Evolutionary conservation across 2,329 filamentous ascomycete species (phyloP).

Genomic region (Talaromyces sp.): DNA sequence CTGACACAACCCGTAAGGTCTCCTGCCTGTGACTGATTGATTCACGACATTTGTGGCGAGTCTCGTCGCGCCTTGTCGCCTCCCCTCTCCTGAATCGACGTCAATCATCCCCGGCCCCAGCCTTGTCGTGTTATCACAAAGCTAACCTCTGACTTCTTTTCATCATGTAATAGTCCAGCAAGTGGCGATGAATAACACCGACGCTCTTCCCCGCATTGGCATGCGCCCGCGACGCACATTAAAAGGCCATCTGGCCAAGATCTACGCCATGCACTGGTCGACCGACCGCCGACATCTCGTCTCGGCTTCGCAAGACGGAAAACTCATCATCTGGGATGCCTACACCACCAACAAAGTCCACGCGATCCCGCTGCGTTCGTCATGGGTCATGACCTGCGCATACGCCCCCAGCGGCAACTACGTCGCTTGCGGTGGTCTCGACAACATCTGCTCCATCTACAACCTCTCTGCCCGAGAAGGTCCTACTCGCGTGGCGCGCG

Average conservation of each 20-base stretch:
- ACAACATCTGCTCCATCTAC: constrained; percentile 99
- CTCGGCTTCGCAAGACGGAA: constrained; percentile 96
- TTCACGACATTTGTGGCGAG: background rate
- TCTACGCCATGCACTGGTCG: constrained; percentile 99
- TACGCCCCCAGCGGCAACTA: constrained; percentile 98
- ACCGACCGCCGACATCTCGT: constrained; percentile 96
- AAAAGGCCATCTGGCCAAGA: constrained; percentile 97
- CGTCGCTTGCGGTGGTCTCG: constrained; percentile 94
- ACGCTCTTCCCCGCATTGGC: constrained; percentile 83
- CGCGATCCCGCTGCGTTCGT: constrained; percentile 92
- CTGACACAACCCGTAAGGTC: constrained; percentile 81
- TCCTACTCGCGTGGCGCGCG: constrained; percentile 91
- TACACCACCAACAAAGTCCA: constrained; percentile 99
- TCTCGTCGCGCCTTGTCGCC: background rate
- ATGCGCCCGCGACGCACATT: constrained; percentile 98
- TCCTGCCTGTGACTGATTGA: background rate
- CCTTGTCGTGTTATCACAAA: background rate
- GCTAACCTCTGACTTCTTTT: background rate
- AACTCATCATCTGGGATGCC: constrained; percentile 99
- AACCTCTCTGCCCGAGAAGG: constrained; percentile 95
- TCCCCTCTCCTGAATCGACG: background rate
- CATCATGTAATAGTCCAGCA: constrained; percentile 66
- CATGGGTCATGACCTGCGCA: constrained; percentile 99
- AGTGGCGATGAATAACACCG: constrained; percentile 87
- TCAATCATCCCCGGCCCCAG: background rate